Conservation (phyloP, 192 early-diverging fungal species). For the Coemansia sp. region DNA sequence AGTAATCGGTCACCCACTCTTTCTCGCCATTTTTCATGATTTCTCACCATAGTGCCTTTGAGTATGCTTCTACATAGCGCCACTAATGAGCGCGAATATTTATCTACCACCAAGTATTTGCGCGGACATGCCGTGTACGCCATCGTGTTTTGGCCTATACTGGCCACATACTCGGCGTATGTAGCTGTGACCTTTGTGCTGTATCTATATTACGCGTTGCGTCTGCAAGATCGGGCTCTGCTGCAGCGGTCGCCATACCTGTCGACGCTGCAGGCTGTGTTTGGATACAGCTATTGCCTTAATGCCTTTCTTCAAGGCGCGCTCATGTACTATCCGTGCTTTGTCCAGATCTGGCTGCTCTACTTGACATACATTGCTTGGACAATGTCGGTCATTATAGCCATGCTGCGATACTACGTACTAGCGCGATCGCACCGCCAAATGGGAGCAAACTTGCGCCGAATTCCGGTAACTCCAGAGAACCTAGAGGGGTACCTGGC, state of each 20-base stretch:
- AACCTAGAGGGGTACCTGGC: conserved; percentile 4
- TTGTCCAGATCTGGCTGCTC: conserved; percentile 22
- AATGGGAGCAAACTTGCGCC: conserved; percentile 1
- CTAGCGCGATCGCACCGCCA: not conserved
- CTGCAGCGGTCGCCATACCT: conserved; percentile 19
- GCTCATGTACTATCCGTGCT: conserved; percentile 12
- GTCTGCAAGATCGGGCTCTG: conserved; percentile 7
- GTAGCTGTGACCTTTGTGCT: conserved; percentile 1
- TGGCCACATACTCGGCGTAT: conserved; percentile 10
- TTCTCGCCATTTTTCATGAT: not conserved
- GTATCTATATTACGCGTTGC: conserved; percentile 6
- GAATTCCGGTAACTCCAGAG: conserved; percentile 3
- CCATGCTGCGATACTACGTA: conserved; percentile 21
- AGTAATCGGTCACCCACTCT: not conserved
- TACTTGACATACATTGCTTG: conserved; percentile 6
- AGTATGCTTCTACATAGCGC: not conserved
- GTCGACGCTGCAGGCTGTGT: conserved; percentile 5
- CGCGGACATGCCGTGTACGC: not conserved
- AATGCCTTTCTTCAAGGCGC: conserved; percentile 13
- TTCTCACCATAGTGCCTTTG: too few relatives aligned
- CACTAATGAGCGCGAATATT: not conserved
- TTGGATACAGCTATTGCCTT: conserved; percentile 8
- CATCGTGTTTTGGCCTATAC: conserved; percentile 13
- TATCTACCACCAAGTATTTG: not conserved
- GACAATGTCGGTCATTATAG: not conserved